Evolutionary conservation across 1,139 yeast genomes (phyloP), one percentile per base, ranked within the genome.

Genomic region (Saccharomyces pastorianus): DNA sequence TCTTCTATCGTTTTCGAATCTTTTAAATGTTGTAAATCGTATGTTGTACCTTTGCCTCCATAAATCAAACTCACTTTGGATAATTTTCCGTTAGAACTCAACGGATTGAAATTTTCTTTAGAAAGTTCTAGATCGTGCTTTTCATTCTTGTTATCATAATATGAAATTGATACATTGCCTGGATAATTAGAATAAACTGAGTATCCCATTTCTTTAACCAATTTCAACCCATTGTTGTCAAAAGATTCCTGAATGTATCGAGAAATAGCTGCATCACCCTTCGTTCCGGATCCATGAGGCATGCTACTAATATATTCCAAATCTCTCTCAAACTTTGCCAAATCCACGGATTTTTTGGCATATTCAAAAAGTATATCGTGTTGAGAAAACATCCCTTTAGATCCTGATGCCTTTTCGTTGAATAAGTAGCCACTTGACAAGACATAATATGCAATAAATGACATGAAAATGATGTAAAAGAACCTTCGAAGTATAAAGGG

Each of bases 281-380:
- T 80, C 1, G 97, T 84, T 1, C 98, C 98, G 0, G 96, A 83
- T 61, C 85, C 72, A 67, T 90, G 98, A 1, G 96, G 93, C 83
- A 91, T 82, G 2, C 90, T 82, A 31, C 95, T 82, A 41, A 93
- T 68, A 64, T 89, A 90, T 63, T 88, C 88, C 59, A 88, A 68
- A 56, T 85, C 83, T 56, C 83, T 85, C 64, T 83, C 83, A 73
- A 93, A 75, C 46, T 78, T 68, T 14, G 79, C 78, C 4, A 76
- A 68, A 61, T 83, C 84, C 27, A 89, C 76, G 47, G 78, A 76
- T 41, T 74, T 73, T 14, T 73, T 72, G 5, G 88, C 74, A 49
- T 80, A 78, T 3, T 73, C 73, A 11, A 78, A 69, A 54, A 90
- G 70, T 55, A 75, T 75, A 2, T 73, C 75, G 14, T 81, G 77